These are phyloP conservation scores for Rutstroemia sydowiana DNA, from an alignment of 2,329 filamentous ascomycete genomes.

Conservation along the genomic window DNA sequence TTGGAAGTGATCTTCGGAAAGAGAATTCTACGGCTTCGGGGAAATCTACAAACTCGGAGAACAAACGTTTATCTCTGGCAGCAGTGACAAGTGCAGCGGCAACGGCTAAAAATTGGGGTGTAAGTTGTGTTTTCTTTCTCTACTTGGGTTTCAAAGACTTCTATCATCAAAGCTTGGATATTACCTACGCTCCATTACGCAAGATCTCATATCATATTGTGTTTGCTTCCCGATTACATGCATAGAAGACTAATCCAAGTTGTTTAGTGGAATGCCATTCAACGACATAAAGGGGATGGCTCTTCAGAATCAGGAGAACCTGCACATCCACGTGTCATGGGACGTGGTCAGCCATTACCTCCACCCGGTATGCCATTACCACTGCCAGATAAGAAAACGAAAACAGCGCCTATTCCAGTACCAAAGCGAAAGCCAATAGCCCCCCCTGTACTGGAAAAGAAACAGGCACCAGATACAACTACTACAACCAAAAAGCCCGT, in stretches of 20 bases:
- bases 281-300: constrained; percentile 31
- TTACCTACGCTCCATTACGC: too few species aligned
- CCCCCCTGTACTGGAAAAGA: constrained; percentile 27
- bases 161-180: too few species aligned
- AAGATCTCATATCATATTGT: too few species aligned
- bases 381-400: constrained; percentile 53
- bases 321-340: constrained; percentile 59
- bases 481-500: constrained; percentile 23
- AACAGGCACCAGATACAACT: constrained; percentile 18
- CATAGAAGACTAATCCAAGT: neutral
- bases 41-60: constrained; percentile 22
- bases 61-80: constrained; percentile 44
- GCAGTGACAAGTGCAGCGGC: constrained; percentile 49
- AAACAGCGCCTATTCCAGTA: constrained; percentile 48
- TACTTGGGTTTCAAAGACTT: neutral
- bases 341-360: constrained; percentile 72
- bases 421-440: constrained; percentile 60
- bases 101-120: constrained; percentile 51
- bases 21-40: constrained; percentile 31
- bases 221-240: too few species aligned
- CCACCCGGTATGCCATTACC: constrained; percentile 76
- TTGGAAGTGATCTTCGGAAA: constrained; percentile 29
- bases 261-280: constrained; percentile 42
- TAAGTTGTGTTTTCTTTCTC: neutral
- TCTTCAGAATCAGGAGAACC: constrained; percentile 29